Evolutionary conservation across 2,329 filamentous ascomycete species (phyloP).

Genomic region (Hypoxylon sp.): DNA sequence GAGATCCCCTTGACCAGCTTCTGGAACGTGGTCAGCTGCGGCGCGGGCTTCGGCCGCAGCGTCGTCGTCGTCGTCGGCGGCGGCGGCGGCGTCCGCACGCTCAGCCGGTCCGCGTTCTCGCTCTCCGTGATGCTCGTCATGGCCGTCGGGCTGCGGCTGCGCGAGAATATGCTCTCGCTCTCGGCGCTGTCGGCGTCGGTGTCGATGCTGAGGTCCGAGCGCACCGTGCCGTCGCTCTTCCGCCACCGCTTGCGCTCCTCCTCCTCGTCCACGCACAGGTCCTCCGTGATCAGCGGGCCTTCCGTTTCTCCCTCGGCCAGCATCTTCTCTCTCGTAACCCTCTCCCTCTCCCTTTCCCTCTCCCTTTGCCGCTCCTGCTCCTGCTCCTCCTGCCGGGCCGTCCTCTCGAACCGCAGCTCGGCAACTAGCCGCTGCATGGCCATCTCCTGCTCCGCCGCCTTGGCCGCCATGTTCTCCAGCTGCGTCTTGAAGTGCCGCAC

Average conservation of each 20-base stretch:
- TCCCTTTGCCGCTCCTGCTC: conserved; percentile 41
- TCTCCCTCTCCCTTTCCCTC: conserved; percentile 52
- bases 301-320: conserved; percentile 48
- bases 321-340: conserved; percentile 43
- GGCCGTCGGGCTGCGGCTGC: conserved; percentile 68
- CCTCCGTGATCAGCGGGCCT: conserved; percentile 63
- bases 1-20: conserved; percentile 62
- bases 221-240: conserved; percentile 58
- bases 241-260: conserved; percentile 57
- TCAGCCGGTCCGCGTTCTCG: conserved; percentile 34
- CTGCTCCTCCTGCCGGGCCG: conserved; percentile 57
- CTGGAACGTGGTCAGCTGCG: conserved; percentile 61
- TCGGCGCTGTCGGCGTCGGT: conserved; percentile 64
- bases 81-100: conserved; percentile 26
- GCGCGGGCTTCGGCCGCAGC: conserved; percentile 46
- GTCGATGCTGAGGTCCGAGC: conserved; percentile 60
- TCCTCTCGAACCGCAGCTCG: conserved; percentile 66
- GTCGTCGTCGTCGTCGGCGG: conserved; percentile 32
- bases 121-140: conserved; percentile 52
- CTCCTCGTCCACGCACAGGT: conserved; percentile 66
- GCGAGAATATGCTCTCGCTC: conserved; percentile 70
- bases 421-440: conserved; percentile 63
- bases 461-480: conserved; percentile 69
- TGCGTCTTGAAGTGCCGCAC: conserved; percentile 68
- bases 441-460: conserved; percentile 66